Evolutionary conservation across 305 asterid species (phyloP), one percentile per base, ranked within the genome.

Genomic region (Ruellia speciosa): DNA sequence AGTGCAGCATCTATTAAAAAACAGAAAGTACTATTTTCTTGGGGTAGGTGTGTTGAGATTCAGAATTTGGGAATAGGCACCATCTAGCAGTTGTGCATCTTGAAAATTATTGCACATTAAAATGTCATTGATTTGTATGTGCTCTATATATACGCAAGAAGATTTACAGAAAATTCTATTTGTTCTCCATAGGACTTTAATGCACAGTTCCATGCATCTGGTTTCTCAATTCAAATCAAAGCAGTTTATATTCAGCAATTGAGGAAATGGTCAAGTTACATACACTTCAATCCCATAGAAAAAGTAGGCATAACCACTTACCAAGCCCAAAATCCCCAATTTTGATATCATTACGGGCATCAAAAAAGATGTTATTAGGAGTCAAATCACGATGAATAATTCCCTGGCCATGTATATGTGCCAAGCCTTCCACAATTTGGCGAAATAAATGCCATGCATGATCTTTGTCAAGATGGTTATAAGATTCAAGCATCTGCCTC

Each of bases 281-380:
- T 43, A 43, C 2, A 43, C 15, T 14, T 43, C 48, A 43, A 14
- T 43, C 15, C 5, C 48, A 43, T 43, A 7, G 9, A 7, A 43
- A 43, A 43, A 5, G 48, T 43, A 6, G 48, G 3, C 7, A 43
- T 43, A 47, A 4, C 11, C 10, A 68, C 95, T 82, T 73, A 92
- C 99, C 99, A 70, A 92, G 97, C 69, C 99, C 99, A 77, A 92
- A 92, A 75, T 92, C 99, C 63, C 99, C 99, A 75, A 92, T 92
- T 80, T 92, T 92, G 74, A 86, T 82, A 73, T 92, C 97, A 65
- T 82, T 86, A 58, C 97, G 95, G 72, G 99, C 97, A 70, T 81
- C 99, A 70, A 88, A 92, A 75, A 92, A 92, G 50, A 88, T 86
- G 79, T 92, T 92, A 65, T 76, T 88, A 65, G 99, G 99, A 62